These are phyloP conservation scores for Talaromyces thailandensis DNA, from an alignment of 495 filamentous ascomycete species.

Conservation along the genomic window DNA sequence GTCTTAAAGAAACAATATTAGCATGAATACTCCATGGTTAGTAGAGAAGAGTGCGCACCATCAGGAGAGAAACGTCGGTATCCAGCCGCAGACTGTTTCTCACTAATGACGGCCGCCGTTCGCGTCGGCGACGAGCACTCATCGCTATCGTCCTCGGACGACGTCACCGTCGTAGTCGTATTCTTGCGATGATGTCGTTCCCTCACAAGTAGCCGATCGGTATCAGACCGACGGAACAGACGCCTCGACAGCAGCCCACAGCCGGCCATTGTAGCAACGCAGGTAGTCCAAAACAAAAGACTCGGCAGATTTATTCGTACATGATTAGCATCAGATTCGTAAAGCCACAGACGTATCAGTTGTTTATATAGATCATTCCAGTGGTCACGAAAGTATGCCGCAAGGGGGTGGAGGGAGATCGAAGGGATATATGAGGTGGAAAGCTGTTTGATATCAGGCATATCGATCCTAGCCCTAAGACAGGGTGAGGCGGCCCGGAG, in stretches of 20 bases:
- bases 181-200: constrained; percentile 20
- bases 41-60: neutral
- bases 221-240: constrained; percentile 19
- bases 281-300: constrained; percentile 28
- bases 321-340: neutral
- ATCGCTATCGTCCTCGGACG: constrained; percentile 36
- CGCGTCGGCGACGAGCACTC: constrained; percentile 9
- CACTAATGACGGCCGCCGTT: neutral
- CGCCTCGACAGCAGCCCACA: constrained; percentile 28
- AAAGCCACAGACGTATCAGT: neutral
- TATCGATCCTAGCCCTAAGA: neutral
- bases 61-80: constrained; percentile 7
- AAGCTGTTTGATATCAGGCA: neutral
- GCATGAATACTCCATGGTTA: neutral
- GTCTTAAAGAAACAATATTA: neutral
- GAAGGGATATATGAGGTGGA: constrained; percentile 2
- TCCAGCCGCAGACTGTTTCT: neutral
- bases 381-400: neutral
- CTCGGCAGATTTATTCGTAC: neutral
- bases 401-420: neutral
- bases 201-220: constrained; percentile 8
- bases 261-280: constrained; percentile 30
- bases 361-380: neutral
- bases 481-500: neutral
- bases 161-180: constrained; percentile 27